Evolutionary conservation across 2,329 filamentous ascomycete species (phyloP), one percentile per base, ranked within the genome.

Genomic region (Monilinia laxa): DNA sequence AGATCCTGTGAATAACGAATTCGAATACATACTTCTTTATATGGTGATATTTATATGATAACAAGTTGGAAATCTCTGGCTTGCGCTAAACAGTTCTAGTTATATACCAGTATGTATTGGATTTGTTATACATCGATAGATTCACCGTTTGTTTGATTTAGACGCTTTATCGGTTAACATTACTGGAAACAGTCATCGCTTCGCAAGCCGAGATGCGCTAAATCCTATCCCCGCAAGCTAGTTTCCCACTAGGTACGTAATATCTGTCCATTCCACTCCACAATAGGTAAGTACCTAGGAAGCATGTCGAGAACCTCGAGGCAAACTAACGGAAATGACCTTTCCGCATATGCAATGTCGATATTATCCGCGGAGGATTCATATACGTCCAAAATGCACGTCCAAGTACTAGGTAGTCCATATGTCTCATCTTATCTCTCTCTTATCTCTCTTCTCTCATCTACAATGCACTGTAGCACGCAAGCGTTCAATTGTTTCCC

Each of bases 171-270:
- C 42, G 57, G 12, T 25, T 35, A 12, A 49, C 28, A 23, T 49
- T 59, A 35, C 57, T 14, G 57, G 9, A 49, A 35, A n/a, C 57
- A 59, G 12, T 6, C 42, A 10, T 59, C 57, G 42, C 57, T 59
- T 59, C 42, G 57, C 42, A 59, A 7, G 40, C 57, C 57, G 25
- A 59, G 57, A 25, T 59, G 16, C 31, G 31, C 31, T 35, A 35
- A 6, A 9, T 35, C 31, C 5, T 9, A 35, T 35, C 31, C 31
- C 31, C 31, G 31, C 31, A 35, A 35, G 31, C 7, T 35, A 35
- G 31, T 35, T 35, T 35, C 5, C 31, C 42, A 38, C 57, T 59
- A 49, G 47, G 16, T 6, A 35, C 7, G 4, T 16, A 28, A 58
- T 28, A 4, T 40, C 54, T 16, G 16, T 42, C 16, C 40, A 5